Conservation (phyloP, 1,139 yeast genomes). For the Suhomyces terraborum region DNA sequence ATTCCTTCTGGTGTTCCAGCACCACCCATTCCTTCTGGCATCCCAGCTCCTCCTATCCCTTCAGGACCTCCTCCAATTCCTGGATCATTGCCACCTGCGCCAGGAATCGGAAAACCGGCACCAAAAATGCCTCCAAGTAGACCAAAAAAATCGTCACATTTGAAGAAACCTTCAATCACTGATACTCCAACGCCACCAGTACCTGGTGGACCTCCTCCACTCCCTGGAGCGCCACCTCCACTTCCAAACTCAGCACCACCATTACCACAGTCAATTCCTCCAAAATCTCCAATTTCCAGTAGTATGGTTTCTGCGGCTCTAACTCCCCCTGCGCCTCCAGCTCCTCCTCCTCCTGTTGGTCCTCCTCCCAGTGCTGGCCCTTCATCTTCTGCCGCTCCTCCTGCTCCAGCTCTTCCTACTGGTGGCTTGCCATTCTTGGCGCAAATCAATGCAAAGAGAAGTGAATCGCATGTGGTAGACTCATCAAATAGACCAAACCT, state of each 20-base stretch:
- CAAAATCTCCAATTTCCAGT: neutral
- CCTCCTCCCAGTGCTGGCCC: constrained; percentile 11
- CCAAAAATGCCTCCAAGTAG: constrained; percentile 33
- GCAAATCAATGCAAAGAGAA: constrained; percentile 44
- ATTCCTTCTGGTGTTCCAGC: too few species aligned
- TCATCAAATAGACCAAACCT: constrained; percentile 15
- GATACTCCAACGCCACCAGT: constrained; percentile 17
- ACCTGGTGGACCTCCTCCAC: constrained; percentile 27
- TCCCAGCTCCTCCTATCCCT: constrained; percentile 16
- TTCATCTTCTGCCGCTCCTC: neutral
- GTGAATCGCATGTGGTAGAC: constrained; percentile 40
- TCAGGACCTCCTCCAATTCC: constrained; percentile 22
- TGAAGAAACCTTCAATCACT: constrained; percentile 21
- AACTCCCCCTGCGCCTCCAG: constrained; percentile 9
- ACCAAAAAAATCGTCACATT: constrained; percentile 36
- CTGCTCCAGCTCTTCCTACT: constrained; percentile 20
- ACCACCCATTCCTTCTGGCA: constrained; percentile 20
- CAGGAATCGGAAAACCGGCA: constrained; percentile 18
- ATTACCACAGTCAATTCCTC: constrained; percentile 2
- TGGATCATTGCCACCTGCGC: constrained; percentile 22
- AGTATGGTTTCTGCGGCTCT: constrained; percentile 13
- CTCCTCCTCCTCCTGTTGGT: constrained; percentile 20
- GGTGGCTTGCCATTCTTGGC: constrained; percentile 45
- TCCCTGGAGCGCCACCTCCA: constrained; percentile 19
- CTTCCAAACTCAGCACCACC: constrained; percentile 15